Evolutionary conservation across 352 stramenopile species (phyloP).

Genomic region (Globisporangium nodosum): DNA sequence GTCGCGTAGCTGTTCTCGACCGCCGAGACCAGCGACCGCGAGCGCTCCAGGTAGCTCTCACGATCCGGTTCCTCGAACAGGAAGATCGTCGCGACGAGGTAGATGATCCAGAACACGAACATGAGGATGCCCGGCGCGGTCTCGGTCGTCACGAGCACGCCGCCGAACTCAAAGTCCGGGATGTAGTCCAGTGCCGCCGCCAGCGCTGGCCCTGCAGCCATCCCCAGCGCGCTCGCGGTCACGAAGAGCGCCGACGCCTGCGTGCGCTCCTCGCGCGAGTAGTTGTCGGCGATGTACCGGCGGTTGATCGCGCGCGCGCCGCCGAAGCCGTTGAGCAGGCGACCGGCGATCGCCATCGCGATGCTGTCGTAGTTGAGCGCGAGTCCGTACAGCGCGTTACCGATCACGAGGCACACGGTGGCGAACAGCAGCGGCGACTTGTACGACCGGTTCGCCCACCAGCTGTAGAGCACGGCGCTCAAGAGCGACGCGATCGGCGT

Average conservation of each 20-base stretch:
- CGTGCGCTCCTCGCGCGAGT: slow-evolving; percentile 86
- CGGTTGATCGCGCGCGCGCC: slow-evolving; percentile 89
- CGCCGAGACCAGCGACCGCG: slow-evolving; percentile 28
- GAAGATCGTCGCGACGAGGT: slow-evolving; percentile 46
- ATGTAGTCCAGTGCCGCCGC: slow-evolving; percentile 66
- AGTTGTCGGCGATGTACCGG: slow-evolving; percentile 87
- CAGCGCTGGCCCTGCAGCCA: slow-evolving; percentile 85
- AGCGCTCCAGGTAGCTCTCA: slow-evolving; percentile 37
- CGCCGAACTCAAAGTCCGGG: slow-evolving; percentile 54
- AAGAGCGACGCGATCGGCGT: slow-evolving; percentile 93
- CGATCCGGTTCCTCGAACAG: slow-evolving; percentile 68
- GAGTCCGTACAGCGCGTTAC: slow-evolving; percentile 86
- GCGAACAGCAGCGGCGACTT: slow-evolving; percentile 82
- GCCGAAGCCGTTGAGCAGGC: slow-evolving; percentile 92
- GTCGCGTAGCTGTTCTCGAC: slow-evolving; percentile 18
- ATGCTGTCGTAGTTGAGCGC: slow-evolving; percentile 78
- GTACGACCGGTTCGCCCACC: slow-evolving; percentile 91
- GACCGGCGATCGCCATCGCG: slow-evolving; percentile 85
- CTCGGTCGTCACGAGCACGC: slow-evolving; percentile 77
- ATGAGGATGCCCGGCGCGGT: slow-evolving; percentile 91
- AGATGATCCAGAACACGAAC: slow-evolving; percentile 65
- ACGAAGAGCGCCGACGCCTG: slow-evolving; percentile 90
- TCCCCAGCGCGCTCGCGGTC: slow-evolving; percentile 89
- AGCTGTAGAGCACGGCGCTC: slow-evolving; percentile 93
- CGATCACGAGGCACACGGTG: slow-evolving; percentile 73